A percentile compares a stretch with the other conserved stretches of the same genome.
Conservation (phyloP, 1,284 basidiomycete species). For the Ustilago hordei region DNA sequence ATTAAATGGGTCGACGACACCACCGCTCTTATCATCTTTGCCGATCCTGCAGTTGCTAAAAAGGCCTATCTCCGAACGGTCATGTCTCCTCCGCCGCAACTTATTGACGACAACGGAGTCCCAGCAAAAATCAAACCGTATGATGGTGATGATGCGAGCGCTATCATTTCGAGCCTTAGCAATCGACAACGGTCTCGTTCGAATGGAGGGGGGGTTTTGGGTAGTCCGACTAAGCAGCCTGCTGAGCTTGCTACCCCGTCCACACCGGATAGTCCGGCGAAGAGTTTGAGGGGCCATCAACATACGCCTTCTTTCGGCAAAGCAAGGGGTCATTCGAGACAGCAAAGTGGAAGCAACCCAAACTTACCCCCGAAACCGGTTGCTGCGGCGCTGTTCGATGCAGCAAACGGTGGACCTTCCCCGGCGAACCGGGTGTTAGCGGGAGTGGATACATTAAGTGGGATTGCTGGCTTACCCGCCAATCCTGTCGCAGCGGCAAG, state of each 20-base stretch:
- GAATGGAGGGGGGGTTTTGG: conserved; percentile 47
- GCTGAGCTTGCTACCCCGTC: conserved; percentile 34
- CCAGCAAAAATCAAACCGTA: conserved; percentile 81
- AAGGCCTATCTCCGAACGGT: conserved; percentile 88
- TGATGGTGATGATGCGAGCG: conserved; percentile 90
- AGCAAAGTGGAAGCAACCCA: conserved; percentile 57
- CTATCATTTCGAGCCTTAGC: conserved; percentile 88
- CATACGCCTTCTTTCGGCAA: conserved; percentile 44
- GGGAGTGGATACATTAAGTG: conserved; percentile 46
- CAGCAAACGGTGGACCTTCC: conserved; percentile 62
- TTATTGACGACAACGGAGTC: conserved; percentile 70
- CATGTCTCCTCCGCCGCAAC: conserved; percentile 76
- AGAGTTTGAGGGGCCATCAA: conserved; percentile 28
- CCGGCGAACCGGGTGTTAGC: conserved; percentile 58
- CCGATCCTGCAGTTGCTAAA: conserved; percentile 78
- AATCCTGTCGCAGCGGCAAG: conserved; percentile 44
- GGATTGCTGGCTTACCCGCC: conserved; percentile 48
- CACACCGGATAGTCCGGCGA: conserved; percentile 35
- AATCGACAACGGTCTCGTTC: conserved; percentile 70
- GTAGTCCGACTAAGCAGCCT: conserved; percentile 43
- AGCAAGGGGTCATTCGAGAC: conserved; percentile 50
- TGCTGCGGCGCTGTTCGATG: conserved; percentile 63
- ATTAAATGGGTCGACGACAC: conserved; percentile 99
- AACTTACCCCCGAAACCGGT: conserved; percentile 62
- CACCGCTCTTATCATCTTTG: conserved; percentile 93